Conservation (phyloP, 2,329 filamentous ascomycete genomes). For the Thielaviopsis musarum region DNA sequence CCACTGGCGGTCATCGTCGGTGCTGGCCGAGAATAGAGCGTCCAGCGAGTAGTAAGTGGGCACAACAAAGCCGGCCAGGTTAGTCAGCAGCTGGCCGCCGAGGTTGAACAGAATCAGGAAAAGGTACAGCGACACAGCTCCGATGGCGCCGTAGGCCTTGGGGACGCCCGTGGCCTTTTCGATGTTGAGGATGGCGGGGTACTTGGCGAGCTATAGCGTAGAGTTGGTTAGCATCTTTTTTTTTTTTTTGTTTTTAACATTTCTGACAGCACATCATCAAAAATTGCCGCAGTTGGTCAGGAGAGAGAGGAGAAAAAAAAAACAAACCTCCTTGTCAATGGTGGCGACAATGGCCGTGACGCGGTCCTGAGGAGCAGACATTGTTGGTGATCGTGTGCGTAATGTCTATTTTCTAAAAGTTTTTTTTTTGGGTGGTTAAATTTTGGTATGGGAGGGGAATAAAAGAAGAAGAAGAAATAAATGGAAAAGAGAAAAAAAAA, state of each 20-base stretch:
- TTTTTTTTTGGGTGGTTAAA: not conserved
- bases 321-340: constrained; percentile 67
- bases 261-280: no score
- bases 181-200: constrained; percentile 66
- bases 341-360: constrained; percentile 59
- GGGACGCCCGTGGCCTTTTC: constrained; percentile 71
- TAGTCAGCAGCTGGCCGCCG: constrained; percentile 73
- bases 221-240: not conserved
- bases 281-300: not conserved
- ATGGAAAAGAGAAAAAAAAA: constrained; percentile 24
- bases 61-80: constrained; percentile 67
- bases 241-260: no score
- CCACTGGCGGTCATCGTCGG: constrained; percentile 70
- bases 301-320: not conserved
- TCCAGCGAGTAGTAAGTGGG: constrained; percentile 72
- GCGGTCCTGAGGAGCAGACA: constrained; percentile 61
- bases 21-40: constrained; percentile 55
- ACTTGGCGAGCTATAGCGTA: constrained; percentile 57
- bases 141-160: constrained; percentile 72
- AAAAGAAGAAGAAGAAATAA: constrained; percentile 17
- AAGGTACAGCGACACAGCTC: constrained; percentile 64
- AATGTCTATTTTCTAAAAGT: constrained; percentile 8
- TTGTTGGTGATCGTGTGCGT: constrained; percentile 22
- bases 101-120: constrained; percentile 90
- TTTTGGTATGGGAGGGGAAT: not conserved